phyloP scores from a whole-genome alignment of 2,329 filamentous ascomycete genomes.

The Sporothrix luriei region DNA sequence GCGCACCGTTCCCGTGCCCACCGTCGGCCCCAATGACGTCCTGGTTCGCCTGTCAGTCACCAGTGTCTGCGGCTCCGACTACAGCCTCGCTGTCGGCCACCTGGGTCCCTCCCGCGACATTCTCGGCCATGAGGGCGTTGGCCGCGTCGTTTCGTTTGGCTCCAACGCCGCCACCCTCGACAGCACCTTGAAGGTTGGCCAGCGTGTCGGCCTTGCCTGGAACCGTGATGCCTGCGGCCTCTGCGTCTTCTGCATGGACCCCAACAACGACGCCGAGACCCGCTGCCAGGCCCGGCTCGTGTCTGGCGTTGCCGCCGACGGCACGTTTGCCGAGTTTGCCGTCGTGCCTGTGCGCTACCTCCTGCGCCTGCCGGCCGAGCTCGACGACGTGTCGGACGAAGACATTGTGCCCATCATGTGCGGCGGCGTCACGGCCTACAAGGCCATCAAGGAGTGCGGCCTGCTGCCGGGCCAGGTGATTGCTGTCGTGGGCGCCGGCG shows the following conservation, averaged over 20 bases:
- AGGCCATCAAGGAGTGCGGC: constrained; percentile 44
- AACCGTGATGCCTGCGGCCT: constrained; percentile 44
- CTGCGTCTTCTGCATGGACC: constrained; percentile 41
- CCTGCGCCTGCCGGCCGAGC: constrained; percentile 39
- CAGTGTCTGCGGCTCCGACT: constrained; percentile 47
- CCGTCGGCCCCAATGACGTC: constrained; percentile 41
- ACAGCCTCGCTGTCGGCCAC: constrained; percentile 45
- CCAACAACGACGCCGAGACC: constrained; percentile 43
- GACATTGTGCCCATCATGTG: constrained; percentile 48
- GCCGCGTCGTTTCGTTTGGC: constrained; percentile 46
- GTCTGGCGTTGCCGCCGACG: constrained; percentile 44
- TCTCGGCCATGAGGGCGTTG: constrained; percentile 52
- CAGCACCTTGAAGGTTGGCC: constrained; percentile 39
- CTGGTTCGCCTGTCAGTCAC: constrained; percentile 45
- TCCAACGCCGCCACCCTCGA: constrained; percentile 40
- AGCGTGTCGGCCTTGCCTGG: constrained; percentile 48
- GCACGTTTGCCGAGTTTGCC: constrained; percentile 48
- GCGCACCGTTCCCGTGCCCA: constrained; percentile 38
- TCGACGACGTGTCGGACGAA: constrained; percentile 43
- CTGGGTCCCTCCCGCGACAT: constrained; percentile 44
- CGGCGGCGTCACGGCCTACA: constrained; percentile 50
- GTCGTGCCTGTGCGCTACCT: constrained; percentile 45
- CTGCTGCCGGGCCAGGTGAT: constrained; percentile 44
- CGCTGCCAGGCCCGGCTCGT: constrained; percentile 44
- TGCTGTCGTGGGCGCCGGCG: constrained; percentile 46